Conservation (phyloP, 768 basidiomycete species). For the Neoboletus brunneissimus region DNA sequence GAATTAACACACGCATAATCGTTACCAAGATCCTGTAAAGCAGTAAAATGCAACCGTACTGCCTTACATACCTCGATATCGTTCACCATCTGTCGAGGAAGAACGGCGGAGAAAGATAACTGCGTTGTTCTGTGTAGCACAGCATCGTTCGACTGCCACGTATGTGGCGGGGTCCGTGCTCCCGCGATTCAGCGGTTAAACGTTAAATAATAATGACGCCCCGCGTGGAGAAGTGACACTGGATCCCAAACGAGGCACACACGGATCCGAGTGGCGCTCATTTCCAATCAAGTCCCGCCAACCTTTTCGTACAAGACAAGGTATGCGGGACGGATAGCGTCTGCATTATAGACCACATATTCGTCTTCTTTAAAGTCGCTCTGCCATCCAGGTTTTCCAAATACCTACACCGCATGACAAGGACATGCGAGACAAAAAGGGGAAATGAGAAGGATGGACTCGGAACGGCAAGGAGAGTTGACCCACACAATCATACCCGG, state of each 20-base stretch:
- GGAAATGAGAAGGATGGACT: background rate
- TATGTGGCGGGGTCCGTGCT: background rate
- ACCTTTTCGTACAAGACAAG: conserved; percentile 20
- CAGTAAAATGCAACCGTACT: background rate
- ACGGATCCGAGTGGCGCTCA: background rate
- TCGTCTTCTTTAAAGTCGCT: conserved; percentile 23
- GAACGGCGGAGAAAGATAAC: background rate
- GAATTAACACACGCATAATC: background rate
- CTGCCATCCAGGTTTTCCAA: conserved; percentile 5
- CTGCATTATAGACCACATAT: conserved; percentile 24
- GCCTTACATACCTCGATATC: background rate
- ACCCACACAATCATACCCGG: conserved; percentile 23
- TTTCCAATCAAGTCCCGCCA: background rate
- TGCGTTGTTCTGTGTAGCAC: background rate
- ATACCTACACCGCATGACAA: conserved; percentile 7
- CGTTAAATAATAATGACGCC: background rate
- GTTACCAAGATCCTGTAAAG: background rate
- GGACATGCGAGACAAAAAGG: background rate
- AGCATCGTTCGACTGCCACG: background rate
- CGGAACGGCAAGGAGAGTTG: background rate
- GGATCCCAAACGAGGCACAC: background rate
- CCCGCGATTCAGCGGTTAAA: background rate
- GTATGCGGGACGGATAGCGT: conserved; percentile 27
- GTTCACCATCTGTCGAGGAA: background rate
- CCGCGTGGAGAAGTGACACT: background rate